Evolutionary conservation across 495 filamentous ascomycete species (phyloP).

Genomic region (Chaetomium fimeti): DNA sequence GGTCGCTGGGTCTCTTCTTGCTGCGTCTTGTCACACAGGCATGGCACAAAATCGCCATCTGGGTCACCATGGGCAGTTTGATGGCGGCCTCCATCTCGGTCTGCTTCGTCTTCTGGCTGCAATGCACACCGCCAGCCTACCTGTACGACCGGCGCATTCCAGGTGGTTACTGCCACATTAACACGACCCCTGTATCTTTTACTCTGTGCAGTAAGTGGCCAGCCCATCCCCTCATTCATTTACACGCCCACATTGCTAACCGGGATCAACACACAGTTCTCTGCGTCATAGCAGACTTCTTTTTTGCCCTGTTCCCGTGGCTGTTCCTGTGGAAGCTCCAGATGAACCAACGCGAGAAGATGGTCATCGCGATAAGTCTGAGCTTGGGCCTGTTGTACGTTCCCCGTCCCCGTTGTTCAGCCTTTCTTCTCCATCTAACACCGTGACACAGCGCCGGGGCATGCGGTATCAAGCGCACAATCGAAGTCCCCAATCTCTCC

Average conservation of each 20-base stretch:
- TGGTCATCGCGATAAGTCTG: neutral
- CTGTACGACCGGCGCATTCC: neutral
- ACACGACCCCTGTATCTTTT: neutral
- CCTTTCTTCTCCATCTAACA: neutral
- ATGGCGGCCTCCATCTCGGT: slow-evolving; percentile 2
- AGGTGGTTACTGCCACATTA: neutral
- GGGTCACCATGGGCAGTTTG: neutral
- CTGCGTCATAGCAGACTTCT: slow-evolving; percentile 1
- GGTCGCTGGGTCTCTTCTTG: neutral
- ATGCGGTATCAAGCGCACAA: neutral
- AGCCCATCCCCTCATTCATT: neutral
- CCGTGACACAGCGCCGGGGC: neutral
- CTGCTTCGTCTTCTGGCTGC: slow-evolving; percentile 5
- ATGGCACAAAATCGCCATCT: neutral
- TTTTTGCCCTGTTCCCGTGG: neutral
- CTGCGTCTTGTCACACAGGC: neutral
- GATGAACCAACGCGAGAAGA: slow-evolving; percentile 6
- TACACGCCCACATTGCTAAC: neutral
- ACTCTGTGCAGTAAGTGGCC: neutral
- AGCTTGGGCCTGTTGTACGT: neutral
- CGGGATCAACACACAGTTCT: neutral
- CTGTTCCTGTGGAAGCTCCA: neutral
- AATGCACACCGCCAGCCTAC: slow-evolving; percentile 6
- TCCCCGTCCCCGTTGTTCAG: neutral
- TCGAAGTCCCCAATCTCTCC: neutral